Conservation (phyloP, 345 rosid species). For the Cardiospermum halicacabum region DNA sequence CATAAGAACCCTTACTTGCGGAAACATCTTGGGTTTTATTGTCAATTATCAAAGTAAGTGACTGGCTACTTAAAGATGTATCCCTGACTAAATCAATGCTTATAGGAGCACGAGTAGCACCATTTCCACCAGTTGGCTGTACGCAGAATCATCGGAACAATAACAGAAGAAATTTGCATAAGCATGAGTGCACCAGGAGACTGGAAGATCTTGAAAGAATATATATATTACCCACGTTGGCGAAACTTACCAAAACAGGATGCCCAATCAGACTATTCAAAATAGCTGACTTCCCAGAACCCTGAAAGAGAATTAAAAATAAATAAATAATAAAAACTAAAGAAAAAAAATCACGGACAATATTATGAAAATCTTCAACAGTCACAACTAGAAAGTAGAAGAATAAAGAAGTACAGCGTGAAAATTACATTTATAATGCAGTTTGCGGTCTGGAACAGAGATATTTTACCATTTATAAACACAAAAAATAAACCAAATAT, state of each 20-base stretch:
- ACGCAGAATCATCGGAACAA: constrained; percentile 11
- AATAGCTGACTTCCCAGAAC: constrained; percentile 97
- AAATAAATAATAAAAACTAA: neutral
- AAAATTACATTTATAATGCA: neutral
- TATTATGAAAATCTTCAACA: neutral
- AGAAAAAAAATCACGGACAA: neutral
- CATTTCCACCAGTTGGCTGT: constrained; percentile 99
- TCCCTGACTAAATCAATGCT: constrained; percentile 65
- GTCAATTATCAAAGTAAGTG: constrained; percentile 80
- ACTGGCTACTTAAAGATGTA: constrained; percentile 66
- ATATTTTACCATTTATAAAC: neutral
- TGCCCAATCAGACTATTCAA: constrained; percentile 95
- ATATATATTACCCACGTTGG: constrained; percentile 6
- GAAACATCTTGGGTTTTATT: constrained; percentile 90
- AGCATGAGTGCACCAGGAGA: constrained; percentile 10
- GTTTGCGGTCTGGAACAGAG: neutral
- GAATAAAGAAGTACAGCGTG: neutral
- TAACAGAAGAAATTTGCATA: neutral
- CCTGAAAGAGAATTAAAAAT: constrained; percentile 40
- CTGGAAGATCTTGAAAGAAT: constrained; percentile 8
- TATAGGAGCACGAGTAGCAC: constrained; percentile 97
- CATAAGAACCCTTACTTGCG: constrained; percentile 57
- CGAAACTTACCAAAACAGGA: constrained; percentile 76
- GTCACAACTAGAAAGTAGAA: neutral
- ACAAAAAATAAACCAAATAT: too few species aligned